phyloP scores from a whole-genome alignment of 2,329 filamentous ascomycete genomes.

The Aureobasidium sp. region DNA sequence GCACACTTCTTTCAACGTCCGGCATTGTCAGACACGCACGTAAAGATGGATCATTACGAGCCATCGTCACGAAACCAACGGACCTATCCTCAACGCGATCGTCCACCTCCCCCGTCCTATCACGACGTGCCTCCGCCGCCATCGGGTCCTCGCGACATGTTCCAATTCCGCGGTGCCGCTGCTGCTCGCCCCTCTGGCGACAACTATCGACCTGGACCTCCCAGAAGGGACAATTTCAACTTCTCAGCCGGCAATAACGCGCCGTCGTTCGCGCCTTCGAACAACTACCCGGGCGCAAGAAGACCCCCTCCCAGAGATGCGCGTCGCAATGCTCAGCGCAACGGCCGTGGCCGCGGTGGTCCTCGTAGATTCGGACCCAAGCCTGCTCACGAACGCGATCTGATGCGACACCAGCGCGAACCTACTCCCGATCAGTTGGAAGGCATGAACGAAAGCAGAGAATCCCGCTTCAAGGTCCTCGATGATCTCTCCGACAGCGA shows the following conservation, averaged over 20 bases:
- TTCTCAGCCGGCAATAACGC: constrained; percentile 8
- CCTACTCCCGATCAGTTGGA: constrained; percentile 36
- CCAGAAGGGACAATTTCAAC: constrained; percentile 7
- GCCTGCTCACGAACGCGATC: constrained; percentile 34
- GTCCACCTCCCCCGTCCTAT: constrained; percentile 6
- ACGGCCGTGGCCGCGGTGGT: not conserved
- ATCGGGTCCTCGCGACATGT: constrained; percentile 9
- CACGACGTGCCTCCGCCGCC: constrained; percentile 9
- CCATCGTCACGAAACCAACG: not conserved
- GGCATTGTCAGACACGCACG: not conserved
- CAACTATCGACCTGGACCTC: constrained; percentile 2
- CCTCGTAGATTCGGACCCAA: constrained; percentile 17
- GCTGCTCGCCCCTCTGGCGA: not conserved
- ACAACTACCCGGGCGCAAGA: constrained; percentile 5
- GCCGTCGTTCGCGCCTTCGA: constrained; percentile 6
- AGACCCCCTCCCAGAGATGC: not conserved
- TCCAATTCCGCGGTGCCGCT: constrained; percentile 12
- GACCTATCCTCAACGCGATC: not conserved
- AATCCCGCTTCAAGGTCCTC: constrained; percentile 31
- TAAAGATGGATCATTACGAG: constrained; percentile 7
- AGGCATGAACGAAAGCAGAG: constrained; percentile 31
- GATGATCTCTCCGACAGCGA: constrained; percentile 34
- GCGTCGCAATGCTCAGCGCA: not conserved
- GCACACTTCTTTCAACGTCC: not conserved
- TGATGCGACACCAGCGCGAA: constrained; percentile 32